Percentiles rank a stretch among this genome's conserved stretches.
Evolutionary conservation across 2,329 filamentous ascomycete species (phyloP).

Genomic region (Sarocladium oryzae): DNA sequence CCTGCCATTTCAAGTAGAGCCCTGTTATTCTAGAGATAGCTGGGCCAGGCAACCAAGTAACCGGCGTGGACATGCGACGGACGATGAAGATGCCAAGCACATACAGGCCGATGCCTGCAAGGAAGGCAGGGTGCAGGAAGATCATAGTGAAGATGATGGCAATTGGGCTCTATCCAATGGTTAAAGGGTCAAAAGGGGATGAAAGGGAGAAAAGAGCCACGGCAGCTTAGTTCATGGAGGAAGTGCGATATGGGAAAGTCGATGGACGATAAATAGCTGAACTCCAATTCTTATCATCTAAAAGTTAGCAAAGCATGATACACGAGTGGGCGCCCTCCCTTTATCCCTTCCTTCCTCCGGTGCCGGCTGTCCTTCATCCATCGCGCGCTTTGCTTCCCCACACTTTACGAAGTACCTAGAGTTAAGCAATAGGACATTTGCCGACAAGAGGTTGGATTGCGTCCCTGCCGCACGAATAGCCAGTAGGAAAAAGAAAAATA

Average conservation of each 20-base stretch:
- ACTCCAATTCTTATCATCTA: slow-evolving; percentile 4
- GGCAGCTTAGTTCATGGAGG: too few species aligned
- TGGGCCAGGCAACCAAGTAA: slow-evolving; percentile 42
- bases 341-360: too few species aligned
- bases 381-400: too few species aligned
- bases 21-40: slow-evolving; percentile 42
- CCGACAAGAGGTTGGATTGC: too few species aligned
- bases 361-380: slow-evolving; percentile 1
- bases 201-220: too few species aligned
- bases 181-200: not conserved
- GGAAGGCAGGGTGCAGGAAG: not conserved
- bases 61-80: slow-evolving; percentile 23
- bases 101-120: not conserved
- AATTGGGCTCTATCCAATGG: too few species aligned
- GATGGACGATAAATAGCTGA: not conserved
- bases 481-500: too few species aligned
- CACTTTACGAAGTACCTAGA: too few species aligned
- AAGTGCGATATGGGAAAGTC: too few species aligned
- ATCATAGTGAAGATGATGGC: not conserved
- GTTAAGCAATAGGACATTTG: too few species aligned
- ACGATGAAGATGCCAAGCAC: not conserved
- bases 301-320: not conserved
- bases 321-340: slow-evolving; percentile 3
- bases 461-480: too few species aligned
- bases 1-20: slow-evolving; percentile 46